A percentile compares a stretch with the other conserved stretches of the same genome.
Conservation (phyloP, 441 rosid genomes). For the Aleurites moluccanus region DNA sequence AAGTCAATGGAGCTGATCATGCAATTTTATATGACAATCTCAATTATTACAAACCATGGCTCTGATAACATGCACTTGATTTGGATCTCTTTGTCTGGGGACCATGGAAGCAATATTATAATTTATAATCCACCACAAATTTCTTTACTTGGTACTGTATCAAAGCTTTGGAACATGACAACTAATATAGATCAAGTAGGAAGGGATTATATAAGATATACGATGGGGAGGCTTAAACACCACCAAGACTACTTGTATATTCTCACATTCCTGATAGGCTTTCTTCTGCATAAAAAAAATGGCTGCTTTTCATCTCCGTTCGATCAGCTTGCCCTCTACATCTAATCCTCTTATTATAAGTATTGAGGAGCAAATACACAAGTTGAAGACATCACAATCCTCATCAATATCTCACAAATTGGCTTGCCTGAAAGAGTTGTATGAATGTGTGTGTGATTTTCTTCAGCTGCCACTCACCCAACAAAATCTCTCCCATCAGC, state of each 20-base stretch:
- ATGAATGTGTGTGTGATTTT: slow-evolving; percentile 5
- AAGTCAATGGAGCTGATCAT: no score
- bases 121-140: not conserved
- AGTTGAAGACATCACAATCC: slow-evolving; percentile 12
- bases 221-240: not conserved
- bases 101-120: not conserved
- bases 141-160: not conserved
- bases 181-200: not conserved
- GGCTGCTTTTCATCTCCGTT: slow-evolving; percentile 8
- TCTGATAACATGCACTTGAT: not conserved
- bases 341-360: slow-evolving; percentile 12
- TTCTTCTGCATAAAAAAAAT: not conserved
- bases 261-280: not conserved
- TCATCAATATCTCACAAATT: slow-evolving; percentile 5
- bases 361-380: not conserved
- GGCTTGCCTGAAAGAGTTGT: slow-evolving; percentile 3
- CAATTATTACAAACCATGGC: not conserved
- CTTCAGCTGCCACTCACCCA: slow-evolving; percentile 16
- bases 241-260: not conserved
- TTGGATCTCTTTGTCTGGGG: not conserved
- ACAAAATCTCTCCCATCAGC: not conserved
- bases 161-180: not conserved
- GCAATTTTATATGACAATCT: no score
- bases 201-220: not conserved
- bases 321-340: slow-evolving; percentile 11